Conservation (phyloP, 116 monocot genomes). For the Trichopus zeylanicus region DNA sequence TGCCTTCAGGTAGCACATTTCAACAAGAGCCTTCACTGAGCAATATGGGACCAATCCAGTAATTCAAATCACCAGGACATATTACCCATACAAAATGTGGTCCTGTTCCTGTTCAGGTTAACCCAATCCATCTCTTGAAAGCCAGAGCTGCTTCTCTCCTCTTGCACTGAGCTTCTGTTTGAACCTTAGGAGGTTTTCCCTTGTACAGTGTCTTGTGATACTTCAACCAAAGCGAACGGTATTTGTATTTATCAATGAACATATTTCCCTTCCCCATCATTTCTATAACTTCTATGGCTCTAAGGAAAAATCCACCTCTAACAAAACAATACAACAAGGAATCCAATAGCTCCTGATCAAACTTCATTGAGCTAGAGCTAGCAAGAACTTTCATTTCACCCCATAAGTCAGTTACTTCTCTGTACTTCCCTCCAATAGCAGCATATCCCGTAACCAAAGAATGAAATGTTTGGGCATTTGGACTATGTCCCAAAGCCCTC, state of each 20-base stretch:
- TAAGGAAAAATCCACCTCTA: constrained; percentile 85
- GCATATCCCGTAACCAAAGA: constrained; percentile 84
- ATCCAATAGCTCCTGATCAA: constrained; percentile 93
- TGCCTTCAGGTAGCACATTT: too few relatives aligned
- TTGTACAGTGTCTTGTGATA: constrained; percentile 81
- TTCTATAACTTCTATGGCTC: constrained; percentile 83
- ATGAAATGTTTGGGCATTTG: constrained; percentile 91
- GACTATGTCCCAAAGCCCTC: constrained; percentile 63
- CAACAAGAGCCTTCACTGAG: too few relatives aligned
- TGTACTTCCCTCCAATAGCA: constrained; percentile 78
- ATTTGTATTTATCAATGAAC: constrained; percentile 94
- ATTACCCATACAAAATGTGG: too few relatives aligned
- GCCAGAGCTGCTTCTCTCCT: constrained; percentile 66
- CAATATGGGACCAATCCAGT: too few relatives aligned
- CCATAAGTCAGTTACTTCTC: constrained; percentile 91
- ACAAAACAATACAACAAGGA: constrained; percentile 88
- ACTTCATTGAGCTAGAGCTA: constrained; percentile 40
- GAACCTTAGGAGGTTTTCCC: constrained; percentile 69
- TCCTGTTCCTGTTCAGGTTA: constrained; percentile 42
- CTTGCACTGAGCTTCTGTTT: constrained; percentile 62
- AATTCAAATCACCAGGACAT: too few relatives aligned
- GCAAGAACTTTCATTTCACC: constrained; percentile 87
- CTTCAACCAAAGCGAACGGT: constrained; percentile 78
- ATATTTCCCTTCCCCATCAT: constrained; percentile 72
- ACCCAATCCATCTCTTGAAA: constrained; percentile 72